A percentile compares a stretch with the other conserved stretches of the same genome.
These are phyloP conservation scores for Suhomyces vadensis DNA, from an alignment of 805 yeast species.

Conservation along the genomic window DNA sequence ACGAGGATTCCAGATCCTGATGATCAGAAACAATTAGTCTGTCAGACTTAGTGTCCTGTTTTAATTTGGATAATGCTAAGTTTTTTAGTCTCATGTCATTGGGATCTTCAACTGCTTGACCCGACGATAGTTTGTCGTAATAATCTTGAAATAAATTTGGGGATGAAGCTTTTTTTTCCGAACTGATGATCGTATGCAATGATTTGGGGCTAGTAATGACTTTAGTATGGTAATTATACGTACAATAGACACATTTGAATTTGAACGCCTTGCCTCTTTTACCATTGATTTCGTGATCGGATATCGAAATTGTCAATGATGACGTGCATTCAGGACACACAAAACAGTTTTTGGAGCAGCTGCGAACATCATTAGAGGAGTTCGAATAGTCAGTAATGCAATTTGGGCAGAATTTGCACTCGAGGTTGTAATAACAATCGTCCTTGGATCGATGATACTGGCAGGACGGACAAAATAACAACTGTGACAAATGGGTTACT, in stretches of 20 bases:
- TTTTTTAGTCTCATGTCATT: constrained; percentile 6
- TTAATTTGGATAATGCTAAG: constrained; percentile 12
- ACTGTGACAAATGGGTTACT: constrained; percentile 22
- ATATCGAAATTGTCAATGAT: constrained; percentile 22
- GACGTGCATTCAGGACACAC: constrained; percentile 39
- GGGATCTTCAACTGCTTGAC: not conserved
- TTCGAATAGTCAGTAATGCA: constrained; percentile 38
- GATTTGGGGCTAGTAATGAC: constrained; percentile 44
- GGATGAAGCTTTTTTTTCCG: constrained; percentile 9
- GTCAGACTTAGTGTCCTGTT: not conserved
- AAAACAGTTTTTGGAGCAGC: constrained; percentile 42
- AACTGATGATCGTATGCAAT: constrained; percentile 27
- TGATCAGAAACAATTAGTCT: not conserved
- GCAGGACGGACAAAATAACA: constrained; percentile 41
- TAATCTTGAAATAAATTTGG: not conserved
- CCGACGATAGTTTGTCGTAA: not conserved
- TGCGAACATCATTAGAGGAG: constrained; percentile 17
- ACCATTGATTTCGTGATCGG: constrained; percentile 15
- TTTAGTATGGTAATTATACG: constrained; percentile 37
- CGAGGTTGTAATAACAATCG: constrained; percentile 27
- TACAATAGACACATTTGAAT: constrained; percentile 40
- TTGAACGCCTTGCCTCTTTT: constrained; percentile 34
- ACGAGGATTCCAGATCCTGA: not conserved
- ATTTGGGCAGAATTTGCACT: constrained; percentile 36
- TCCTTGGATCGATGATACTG: constrained; percentile 28